Conservation (phyloP, 768 basidiomycete genomes). For the Gyrodon lividus region DNA sequence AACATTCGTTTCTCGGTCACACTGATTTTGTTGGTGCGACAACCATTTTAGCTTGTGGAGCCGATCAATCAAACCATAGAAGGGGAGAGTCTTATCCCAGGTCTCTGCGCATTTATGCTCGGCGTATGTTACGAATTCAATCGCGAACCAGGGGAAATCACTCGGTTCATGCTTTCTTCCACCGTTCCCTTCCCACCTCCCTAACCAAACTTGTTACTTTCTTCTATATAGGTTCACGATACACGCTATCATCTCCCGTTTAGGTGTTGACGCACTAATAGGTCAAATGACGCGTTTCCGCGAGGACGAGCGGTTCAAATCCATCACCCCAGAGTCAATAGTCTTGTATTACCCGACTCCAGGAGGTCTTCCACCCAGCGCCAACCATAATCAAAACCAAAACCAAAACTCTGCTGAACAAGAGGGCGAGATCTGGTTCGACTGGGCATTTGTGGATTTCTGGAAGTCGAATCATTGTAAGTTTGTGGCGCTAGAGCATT, state of each 20-base stretch:
- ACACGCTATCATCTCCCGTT: conserved; percentile 83
- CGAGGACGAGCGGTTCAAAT: conserved; percentile 92
- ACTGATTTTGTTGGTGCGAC: background rate
- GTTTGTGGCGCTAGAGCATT: conserved; percentile 27
- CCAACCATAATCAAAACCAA: conserved; percentile 1
- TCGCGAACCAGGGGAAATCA: conserved; percentile 91
- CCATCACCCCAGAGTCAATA: conserved; percentile 80
- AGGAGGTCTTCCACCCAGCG: background rate
- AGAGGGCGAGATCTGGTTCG: conserved; percentile 93
- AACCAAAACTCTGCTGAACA: conserved; percentile 36
- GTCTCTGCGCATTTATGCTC: conserved; percentile 86
- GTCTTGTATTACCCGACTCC: conserved; percentile 55
- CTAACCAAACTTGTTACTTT: background rate
- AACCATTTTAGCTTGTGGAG: conserved; percentile 72
- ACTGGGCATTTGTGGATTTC: conserved; percentile 97
- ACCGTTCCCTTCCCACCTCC: background rate
- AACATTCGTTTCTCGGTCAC: background rate
- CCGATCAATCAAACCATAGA: conserved; percentile 91
- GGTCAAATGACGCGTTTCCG: conserved; percentile 84
- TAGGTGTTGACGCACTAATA: conserved; percentile 86
- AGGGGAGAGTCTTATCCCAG: conserved; percentile 82
- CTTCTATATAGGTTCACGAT: conserved; percentile 65
- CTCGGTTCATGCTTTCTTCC: conserved; percentile 55
- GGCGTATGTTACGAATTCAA: conserved; percentile 97
- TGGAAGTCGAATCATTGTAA: conserved; percentile 97